Evolutionary conservation across 305 asterid genomes (phyloP), one percentile per base, ranked within the genome.

Genomic region (Fraxinus sp.): DNA sequence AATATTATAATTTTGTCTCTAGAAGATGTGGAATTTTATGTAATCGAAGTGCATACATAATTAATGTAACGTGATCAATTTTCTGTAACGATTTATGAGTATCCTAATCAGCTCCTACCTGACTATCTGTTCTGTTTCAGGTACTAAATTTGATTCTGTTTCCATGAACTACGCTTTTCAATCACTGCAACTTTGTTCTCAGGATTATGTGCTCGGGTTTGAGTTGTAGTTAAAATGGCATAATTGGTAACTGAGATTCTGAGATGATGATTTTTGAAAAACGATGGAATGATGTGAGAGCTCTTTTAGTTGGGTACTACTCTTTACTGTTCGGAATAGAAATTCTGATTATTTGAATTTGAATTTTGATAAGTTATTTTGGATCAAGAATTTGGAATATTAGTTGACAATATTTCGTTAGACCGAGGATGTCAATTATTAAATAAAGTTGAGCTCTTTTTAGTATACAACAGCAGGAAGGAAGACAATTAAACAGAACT

Each of bases 111-210:
- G 79, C 43, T 43, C 66, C 24, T 16, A 55, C 7, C 66, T 18
- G 24, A 57, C 5, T 16, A 6, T 57, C 16, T 64, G 80, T 79
- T 80, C 82, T 82, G 33, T 82, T 79, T 33, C 84, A 81, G 84
- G 78, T 26, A 41, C 77, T 76, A 11, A 36, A 11, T 26, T 24
- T 86, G 76, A 79, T n/a, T 71, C 43, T 43, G 46, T 62, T 76
- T 39, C 62, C 18, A 2, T 22, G 72, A 64, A 81, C 43, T 82
- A 57, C 35, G 70, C 49, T 39, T 26, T 46, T 66, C 66, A 75
- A 76, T 37, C 41, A 9, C 81, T 57, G 32, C 24, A 30, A 33
- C 32, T 46, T 37, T 72, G 81, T 59, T 32, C 72, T 84, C 70
- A n/a, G 83, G 26, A 55, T 35, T 43, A 52, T 72, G 55, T 30